phyloP scores from a whole-genome alignment of 2,329 filamentous ascomycete genomes.

The Cladophialophora carrionii region DNA sequence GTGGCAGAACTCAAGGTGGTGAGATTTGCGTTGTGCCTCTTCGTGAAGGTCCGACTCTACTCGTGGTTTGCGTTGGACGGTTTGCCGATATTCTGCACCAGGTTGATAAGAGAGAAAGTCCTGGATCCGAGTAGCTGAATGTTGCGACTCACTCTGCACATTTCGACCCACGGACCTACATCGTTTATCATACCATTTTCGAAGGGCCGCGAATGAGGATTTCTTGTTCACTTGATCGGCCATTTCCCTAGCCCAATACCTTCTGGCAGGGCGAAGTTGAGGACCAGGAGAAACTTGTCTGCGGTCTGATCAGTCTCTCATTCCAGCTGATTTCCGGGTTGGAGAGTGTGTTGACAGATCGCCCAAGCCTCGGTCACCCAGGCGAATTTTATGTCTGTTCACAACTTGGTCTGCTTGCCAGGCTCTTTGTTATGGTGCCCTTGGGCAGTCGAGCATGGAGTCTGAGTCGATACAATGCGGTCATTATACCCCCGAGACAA shows the following conservation, averaged over 20 bases:
- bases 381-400: neutral
- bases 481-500: neutral
- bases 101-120: slow-evolving; percentile 14
- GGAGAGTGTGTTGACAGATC: neutral
- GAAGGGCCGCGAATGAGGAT: slow-evolving; percentile 6
- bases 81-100: slow-evolving; percentile 2
- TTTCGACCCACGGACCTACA: slow-evolving; percentile 7
- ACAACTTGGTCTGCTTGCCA: neutral
- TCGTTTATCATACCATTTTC: slow-evolving; percentile 13
- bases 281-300: neutral
- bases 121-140: slow-evolving; percentile 8
- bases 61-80: slow-evolving; percentile 1
- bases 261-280: neutral
- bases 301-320: neutral
- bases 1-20: neutral
- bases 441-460: neutral
- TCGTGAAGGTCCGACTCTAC: neutral
- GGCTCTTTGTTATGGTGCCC: neutral
- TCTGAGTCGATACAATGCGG: neutral
- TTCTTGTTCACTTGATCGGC: slow-evolving; percentile 17
- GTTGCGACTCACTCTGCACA: slow-evolving; percentile 7
- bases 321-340: neutral
- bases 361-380: neutral
- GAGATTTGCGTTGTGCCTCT: neutral
- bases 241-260: neutral